Conservation (phyloP, 2,329 filamentous ascomycete genomes). For the Alternaria sp. region DNA sequence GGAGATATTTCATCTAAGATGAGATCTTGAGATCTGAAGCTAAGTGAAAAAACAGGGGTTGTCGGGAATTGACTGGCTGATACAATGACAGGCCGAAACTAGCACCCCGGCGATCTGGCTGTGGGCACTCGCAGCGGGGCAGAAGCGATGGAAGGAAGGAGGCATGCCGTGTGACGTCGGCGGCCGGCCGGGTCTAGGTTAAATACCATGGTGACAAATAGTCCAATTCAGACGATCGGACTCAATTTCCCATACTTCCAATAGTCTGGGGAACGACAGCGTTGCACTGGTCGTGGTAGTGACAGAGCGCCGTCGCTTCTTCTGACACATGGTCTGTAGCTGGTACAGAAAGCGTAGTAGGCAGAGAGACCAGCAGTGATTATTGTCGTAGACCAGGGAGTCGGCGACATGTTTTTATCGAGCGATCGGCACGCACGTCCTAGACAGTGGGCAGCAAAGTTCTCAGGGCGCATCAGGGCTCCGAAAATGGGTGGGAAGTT, state of each 20-base stretch:
- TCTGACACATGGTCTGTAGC: neutral
- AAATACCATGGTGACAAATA: slow-evolving; percentile 17
- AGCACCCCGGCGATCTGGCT: slow-evolving; percentile 16
- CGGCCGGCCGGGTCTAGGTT: slow-evolving; percentile 2
- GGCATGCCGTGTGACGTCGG: slow-evolving; percentile 18
- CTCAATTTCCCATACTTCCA: slow-evolving; percentile 7
- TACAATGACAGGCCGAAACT: slow-evolving; percentile 10
- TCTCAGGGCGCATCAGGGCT: slow-evolving; percentile 5
- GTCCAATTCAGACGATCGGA: neutral
- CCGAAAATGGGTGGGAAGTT: slow-evolving; percentile 3
- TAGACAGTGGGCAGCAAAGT: slow-evolving; percentile 4
- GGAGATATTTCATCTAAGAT: slow-evolving; percentile 13
- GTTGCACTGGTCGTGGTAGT: neutral
- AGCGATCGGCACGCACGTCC: slow-evolving; percentile 7
- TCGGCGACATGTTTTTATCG: slow-evolving; percentile 14
- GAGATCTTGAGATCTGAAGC: slow-evolving; percentile 1
- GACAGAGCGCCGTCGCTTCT: slow-evolving; percentile 2
- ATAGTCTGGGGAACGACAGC: neutral
- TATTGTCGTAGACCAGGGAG: neutral
- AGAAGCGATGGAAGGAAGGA: slow-evolving; percentile 4
- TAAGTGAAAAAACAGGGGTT: neutral
- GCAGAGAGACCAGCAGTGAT: neutral
- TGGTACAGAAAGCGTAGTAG: neutral
- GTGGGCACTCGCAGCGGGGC: slow-evolving; percentile 13
- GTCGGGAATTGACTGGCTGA: neutral